Conservation (phyloP, 805 yeast species). For the Pichia occidentalis region DNA sequence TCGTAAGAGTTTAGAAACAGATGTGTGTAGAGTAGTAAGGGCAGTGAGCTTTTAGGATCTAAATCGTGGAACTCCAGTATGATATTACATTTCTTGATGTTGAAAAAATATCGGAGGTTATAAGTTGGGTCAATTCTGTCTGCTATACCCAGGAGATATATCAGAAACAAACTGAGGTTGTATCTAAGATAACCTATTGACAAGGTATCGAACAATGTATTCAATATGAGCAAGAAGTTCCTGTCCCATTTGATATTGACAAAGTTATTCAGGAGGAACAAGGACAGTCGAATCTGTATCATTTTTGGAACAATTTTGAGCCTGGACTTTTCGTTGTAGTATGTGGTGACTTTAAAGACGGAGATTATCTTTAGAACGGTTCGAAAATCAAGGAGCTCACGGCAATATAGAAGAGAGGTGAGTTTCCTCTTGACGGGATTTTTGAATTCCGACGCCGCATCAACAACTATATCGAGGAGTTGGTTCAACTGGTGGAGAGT, state of each 20-base stretch:
- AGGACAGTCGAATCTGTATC: constrained; percentile 19
- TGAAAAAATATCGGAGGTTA: constrained; percentile 18
- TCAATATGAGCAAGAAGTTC: constrained; percentile 17
- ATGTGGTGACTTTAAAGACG: constrained; percentile 19
- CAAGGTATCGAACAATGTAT: constrained; percentile 22
- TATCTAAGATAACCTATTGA: constrained; percentile 25
- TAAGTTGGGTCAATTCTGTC: constrained; percentile 18
- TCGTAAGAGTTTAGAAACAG: constrained; percentile 5
- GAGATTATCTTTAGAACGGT: constrained; percentile 19
- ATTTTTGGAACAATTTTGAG: constrained; percentile 8
- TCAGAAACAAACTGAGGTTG: constrained; percentile 17
- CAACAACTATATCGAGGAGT: constrained; percentile 19
- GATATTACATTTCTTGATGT: constrained; percentile 4
- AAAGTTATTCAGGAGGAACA: constrained; percentile 20
- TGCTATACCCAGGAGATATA: constrained; percentile 15
- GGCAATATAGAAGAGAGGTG: constrained; percentile 14
- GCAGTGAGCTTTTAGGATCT: constrained; percentile 1
- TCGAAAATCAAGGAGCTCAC: constrained; percentile 21
- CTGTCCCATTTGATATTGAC: constrained; percentile 20
- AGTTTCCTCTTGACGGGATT: constrained; percentile 16
- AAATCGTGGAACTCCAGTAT: constrained; percentile 6
- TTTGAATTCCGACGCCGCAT: constrained; percentile 12
- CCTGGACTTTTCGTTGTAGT: constrained; percentile 16
- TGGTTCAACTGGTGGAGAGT: constrained; percentile 15
- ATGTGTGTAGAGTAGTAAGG: constrained; percentile 6